These are phyloP conservation scores for Amanita pseudoporphyria DNA, from an alignment of 768 basidiomycete genomes.

Conservation along the genomic window DNA sequence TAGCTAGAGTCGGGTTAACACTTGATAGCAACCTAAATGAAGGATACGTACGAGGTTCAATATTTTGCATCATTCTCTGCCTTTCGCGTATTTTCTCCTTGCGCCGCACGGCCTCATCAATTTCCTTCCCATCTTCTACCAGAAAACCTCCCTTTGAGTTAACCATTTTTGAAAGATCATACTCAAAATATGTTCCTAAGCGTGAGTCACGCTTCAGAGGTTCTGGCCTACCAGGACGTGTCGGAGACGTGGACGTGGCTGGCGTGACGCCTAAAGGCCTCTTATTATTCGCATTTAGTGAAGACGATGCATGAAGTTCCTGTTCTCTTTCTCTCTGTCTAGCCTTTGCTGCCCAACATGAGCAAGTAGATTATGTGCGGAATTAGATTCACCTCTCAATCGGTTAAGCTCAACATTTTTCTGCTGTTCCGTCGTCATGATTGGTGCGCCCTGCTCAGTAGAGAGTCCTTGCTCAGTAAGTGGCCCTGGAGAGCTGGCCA, in stretches of 20 bases:
- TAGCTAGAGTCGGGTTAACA: constrained; percentile 38
- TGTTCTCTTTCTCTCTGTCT: constrained; percentile 60
- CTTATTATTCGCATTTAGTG: constrained; percentile 61
- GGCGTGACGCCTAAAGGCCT: constrained; percentile 54
- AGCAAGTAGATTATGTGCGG: neutral
- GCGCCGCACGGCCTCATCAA: constrained; percentile 62
- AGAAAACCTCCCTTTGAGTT: constrained; percentile 96
- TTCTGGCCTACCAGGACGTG: constrained; percentile 38
- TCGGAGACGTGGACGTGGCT: constrained; percentile 52
- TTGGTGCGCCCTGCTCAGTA: constrained; percentile 15
- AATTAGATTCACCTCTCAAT: constrained; percentile 46
- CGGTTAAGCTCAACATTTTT: constrained; percentile 73
- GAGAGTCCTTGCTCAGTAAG: constrained; percentile 23
- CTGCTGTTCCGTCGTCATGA: constrained; percentile 55
- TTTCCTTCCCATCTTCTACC: constrained; percentile 78
- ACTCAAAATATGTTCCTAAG: constrained; percentile 91
- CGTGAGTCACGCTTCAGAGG: constrained; percentile 66
- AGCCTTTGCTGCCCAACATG: constrained; percentile 51
- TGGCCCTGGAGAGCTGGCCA: neutral
- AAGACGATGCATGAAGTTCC: constrained; percentile 34
- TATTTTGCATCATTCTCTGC: constrained; percentile 62
- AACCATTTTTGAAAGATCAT: constrained; percentile 94
- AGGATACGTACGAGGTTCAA: constrained; percentile 56
- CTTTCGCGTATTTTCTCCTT: constrained; percentile 79
- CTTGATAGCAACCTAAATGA: neutral